These are phyloP conservation scores for Fusarium pilosicola DNA, from an alignment of 2,329 filamentous ascomycete genomes.

Conservation along the genomic window DNA sequence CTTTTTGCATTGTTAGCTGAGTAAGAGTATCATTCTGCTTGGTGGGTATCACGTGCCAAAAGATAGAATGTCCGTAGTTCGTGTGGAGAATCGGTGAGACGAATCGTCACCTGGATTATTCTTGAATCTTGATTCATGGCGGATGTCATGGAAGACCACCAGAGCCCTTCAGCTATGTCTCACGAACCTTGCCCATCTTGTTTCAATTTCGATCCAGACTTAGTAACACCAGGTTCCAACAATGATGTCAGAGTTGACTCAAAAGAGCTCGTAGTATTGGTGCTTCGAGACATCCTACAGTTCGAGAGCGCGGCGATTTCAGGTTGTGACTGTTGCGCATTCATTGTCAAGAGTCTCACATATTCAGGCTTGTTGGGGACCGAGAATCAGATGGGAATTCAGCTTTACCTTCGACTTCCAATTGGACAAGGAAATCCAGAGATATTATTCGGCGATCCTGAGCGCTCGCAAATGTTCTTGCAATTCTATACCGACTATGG, in stretches of 20 bases:
- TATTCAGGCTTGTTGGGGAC: not conserved
- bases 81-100: not conserved
- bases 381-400: not conserved
- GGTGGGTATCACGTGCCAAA: slow-evolving; percentile 24
- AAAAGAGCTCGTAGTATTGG: not conserved
- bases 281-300: not conserved
- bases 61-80: not conserved
- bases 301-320: not conserved
- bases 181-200: slow-evolving; percentile 9
- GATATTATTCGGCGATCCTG: not conserved
- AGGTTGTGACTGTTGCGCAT: slow-evolving; percentile 17
- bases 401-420: slow-evolving; percentile 11
- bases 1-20: not conserved
- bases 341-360: slow-evolving; percentile 12
- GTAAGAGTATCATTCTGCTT: not conserved
- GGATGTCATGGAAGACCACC: not conserved
- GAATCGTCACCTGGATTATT: not conserved
- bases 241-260: slow-evolving; percentile 6
- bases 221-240: not conserved
- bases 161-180: not conserved
- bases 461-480: not conserved
- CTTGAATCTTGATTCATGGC: not conserved
- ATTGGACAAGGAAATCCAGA: slow-evolving; percentile 26
- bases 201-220: slow-evolving; percentile 7
- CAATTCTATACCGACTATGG: slow-evolving; percentile 23